Evolutionary conservation across 148 eudicot genomes (phyloP), one percentile per base, ranked within the genome.

Genomic region (Cornus suecica): DNA sequence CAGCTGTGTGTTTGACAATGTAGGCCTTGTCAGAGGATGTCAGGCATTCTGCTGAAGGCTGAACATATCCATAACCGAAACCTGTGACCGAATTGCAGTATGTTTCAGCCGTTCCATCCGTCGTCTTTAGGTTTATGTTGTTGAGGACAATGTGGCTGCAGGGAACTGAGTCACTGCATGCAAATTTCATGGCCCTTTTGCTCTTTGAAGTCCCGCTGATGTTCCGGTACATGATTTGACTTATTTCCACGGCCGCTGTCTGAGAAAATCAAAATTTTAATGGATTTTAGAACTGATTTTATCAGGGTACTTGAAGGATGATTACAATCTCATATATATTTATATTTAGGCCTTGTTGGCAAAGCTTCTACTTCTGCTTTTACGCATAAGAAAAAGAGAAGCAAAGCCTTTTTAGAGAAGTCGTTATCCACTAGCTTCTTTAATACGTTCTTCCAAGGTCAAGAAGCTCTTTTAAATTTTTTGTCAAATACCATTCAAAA

Each of bases 21-120:
- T n/a, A 81, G 65, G 79, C 83, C 62, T 79, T 86, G 78, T 82
- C 83, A 1, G 68, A 65, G 70, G 99, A 85, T 29, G 83, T 80
- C 68, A 95, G 86, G 74, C 97, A 95, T 78, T 95, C 97, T 34
- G 97, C 97, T 5, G 94, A 82, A 14, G 99, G 97, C 56, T 85
- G 80, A 66, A 95, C 86, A 60, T 82, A 76, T 69, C 97, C 99
- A 22, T 78, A 80, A 23, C 69, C 75, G 76, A 89, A 79, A 70
- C 97, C 99, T 1, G 85, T 84, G 68, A 81, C 99, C 0, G 97
- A 85, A 71, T 89, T 84, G 87, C 99, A 95, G 74, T 79, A 89
- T 11, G 92, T 82, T 82, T 85, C 89, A 16, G 81, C 90, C 7
- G 87, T 77, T 77, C 94, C 99, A 70, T 91, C 96, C n/a, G 66